These are phyloP conservation scores for Arachnopeziza araneosa DNA, from an alignment of 2,329 filamentous ascomycete genomes.

Conservation along the genomic window DNA sequence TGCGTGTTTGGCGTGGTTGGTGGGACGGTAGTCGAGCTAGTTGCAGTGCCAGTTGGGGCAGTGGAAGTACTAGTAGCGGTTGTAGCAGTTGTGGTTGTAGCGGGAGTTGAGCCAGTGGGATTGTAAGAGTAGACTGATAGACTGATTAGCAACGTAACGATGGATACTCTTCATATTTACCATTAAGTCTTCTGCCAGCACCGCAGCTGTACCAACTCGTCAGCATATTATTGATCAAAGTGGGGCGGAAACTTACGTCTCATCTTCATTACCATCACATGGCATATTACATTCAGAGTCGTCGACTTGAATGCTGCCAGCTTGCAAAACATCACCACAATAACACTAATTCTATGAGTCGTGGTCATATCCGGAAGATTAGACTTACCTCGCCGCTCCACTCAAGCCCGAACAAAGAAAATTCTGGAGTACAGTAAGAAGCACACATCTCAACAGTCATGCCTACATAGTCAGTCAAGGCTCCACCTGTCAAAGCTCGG, in stretches of 20 bases:
- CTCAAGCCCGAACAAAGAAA: conserved; percentile 3
- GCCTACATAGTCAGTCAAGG: conserved; percentile 16
- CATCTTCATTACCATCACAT: not conserved
- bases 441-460: conserved; percentile 24
- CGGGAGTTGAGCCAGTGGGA: not conserved
- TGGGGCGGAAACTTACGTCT: not conserved
- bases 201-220: not conserved
- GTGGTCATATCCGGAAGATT: not conserved
- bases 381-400: conserved; percentile 6
- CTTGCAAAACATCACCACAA: not conserved
- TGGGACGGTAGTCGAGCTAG: not conserved
- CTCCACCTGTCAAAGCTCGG: conserved; percentile 3
- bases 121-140: not conserved
- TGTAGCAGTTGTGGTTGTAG: not conserved
- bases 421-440: not conserved
- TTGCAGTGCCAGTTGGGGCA: not conserved
- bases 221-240: not conserved
- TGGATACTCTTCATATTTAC: not conserved
- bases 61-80: too few species aligned
- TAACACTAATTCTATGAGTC: not conserved
- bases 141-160: not conserved
- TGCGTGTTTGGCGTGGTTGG: not conserved
- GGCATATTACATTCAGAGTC: not conserved
- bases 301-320: not conserved
- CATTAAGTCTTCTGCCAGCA: not conserved